Percentiles rank a stretch among this genome's conserved stretches.
These are phyloP conservation scores for Borealophlyctis nickersoniae DNA, from an alignment of 192 early-diverging fungal species.

Conservation along the genomic window DNA sequence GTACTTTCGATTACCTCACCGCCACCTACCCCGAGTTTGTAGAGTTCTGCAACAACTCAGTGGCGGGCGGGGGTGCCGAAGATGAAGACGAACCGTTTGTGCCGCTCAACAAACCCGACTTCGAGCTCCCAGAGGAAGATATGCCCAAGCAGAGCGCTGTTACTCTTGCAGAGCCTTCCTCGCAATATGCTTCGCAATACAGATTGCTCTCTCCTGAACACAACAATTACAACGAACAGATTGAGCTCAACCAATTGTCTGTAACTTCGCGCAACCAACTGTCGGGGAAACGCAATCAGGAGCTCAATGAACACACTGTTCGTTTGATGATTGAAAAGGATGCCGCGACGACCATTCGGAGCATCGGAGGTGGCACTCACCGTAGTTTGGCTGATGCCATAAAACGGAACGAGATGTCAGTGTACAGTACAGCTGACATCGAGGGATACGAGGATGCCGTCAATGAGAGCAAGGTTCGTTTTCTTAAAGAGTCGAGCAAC, in stretches of 20 bases:
- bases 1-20: conserved; percentile 54
- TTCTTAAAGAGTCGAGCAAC: too few species aligned
- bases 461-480: conserved; percentile 39
- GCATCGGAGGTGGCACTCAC: conserved; percentile 42
- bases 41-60: conserved; percentile 15
- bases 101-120: conserved; percentile 21
- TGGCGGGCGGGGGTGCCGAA: conserved; percentile 17
- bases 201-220: too few species aligned
- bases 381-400: conserved; percentile 55
- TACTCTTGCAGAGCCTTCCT: neutral
- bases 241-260: conserved; percentile 49
- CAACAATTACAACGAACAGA: conserved; percentile 31
- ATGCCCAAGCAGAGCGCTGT: neutral
- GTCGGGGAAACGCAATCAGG: conserved; percentile 46
- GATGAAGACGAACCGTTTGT: conserved; percentile 32
- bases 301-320: conserved; percentile 61
- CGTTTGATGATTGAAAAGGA: conserved; percentile 55
- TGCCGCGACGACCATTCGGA: conserved; percentile 46
- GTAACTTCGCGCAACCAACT: conserved; percentile 37
- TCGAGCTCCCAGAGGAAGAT: conserved; percentile 20
- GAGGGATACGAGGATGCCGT: conserved; percentile 23
- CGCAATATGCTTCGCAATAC: too few species aligned
- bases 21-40: conserved; percentile 16
- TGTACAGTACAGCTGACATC: conserved; percentile 43
- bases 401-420: conserved; percentile 58